Evolutionary conservation across 257 asterid species (phyloP).

Genomic region (Solanum pimpinellifolium): DNA sequence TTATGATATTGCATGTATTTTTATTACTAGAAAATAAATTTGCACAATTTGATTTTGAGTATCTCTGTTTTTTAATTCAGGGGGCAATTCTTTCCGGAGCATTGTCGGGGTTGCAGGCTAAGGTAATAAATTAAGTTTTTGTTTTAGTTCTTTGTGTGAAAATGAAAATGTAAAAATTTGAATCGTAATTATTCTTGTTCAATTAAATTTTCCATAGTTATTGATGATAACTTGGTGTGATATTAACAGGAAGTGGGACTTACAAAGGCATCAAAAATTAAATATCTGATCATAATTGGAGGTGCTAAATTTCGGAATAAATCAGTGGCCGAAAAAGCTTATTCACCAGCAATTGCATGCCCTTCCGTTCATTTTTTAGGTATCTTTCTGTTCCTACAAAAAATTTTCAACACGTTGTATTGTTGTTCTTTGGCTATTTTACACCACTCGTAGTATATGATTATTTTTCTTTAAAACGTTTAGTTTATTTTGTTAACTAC

Average conservation of each 20-base stretch:
- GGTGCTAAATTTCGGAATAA: slow-evolving; percentile 59
- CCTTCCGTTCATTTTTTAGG: slow-evolving; percentile 88
- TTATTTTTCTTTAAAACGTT: neutral
- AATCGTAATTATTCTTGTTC: neutral
- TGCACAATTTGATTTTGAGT: neutral
- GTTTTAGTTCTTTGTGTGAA: no score
- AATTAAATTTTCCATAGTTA: neutral
- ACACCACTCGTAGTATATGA: neutral
- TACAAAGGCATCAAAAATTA: slow-evolving; percentile 56
- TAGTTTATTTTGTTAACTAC: neutral
- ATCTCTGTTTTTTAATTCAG: slow-evolving; percentile 18
- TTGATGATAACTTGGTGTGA: neutral
- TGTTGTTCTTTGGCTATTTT: neutral
- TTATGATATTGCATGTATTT: neutral
- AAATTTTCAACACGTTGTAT: neutral
- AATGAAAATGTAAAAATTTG: neutral
- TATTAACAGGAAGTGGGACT: slow-evolving; percentile 59
- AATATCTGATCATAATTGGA: slow-evolving; percentile 55
- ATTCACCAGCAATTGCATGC: slow-evolving; percentile 41
- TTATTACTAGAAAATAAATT: no score
- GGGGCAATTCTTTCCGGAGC: slow-evolving; percentile 87
- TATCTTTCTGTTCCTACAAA: neutral
- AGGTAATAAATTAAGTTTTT: slow-evolving; percentile 14
- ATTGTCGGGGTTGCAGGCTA: slow-evolving; percentile 73
- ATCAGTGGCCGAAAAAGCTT: slow-evolving; percentile 51